A percentile compares a stretch with the other conserved stretches of the same genome.
Evolutionary conservation across 2,329 filamentous ascomycete genomes (phyloP).

Genomic region (Xylariales sp.): DNA sequence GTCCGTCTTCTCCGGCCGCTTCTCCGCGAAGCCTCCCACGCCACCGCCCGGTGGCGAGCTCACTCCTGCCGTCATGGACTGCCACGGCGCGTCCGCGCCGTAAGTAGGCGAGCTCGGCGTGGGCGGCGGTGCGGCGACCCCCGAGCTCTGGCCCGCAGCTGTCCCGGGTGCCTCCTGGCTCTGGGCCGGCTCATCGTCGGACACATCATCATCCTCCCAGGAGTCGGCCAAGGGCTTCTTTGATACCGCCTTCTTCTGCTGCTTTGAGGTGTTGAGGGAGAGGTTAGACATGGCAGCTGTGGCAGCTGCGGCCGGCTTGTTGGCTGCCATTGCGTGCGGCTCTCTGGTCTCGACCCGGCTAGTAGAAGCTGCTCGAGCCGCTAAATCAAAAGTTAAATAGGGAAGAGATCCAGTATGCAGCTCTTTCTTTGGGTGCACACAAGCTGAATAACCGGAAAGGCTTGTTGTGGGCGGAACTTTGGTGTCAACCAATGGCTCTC

Average conservation of each 20-base stretch:
- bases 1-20: constrained; percentile 84
- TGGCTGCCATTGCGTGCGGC: constrained; percentile 16
- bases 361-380: neutral
- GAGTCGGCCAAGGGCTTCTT: constrained; percentile 57
- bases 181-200: constrained; percentile 29
- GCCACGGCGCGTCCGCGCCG: constrained; percentile 19
- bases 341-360: neutral
- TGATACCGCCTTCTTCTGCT: constrained; percentile 5
- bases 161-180: constrained; percentile 19
- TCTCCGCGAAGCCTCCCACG: too few relatives aligned
- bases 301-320: constrained; percentile 11
- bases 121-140: constrained; percentile 56
- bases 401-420: too few relatives aligned
- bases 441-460: too few relatives aligned
- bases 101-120: constrained; percentile 59
- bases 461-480: too few relatives aligned
- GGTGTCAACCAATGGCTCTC: too few relatives aligned
- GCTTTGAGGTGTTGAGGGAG: constrained; percentile 16
- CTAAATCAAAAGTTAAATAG: too few relatives aligned
- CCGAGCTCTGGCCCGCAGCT: constrained; percentile 15
- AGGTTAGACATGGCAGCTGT: constrained; percentile 24
- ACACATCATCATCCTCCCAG: constrained; percentile 69
- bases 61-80: constrained; percentile 9
- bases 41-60: too few relatives aligned
- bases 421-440: too few relatives aligned